These are phyloP conservation scores for Nicotiana tomentosiformis DNA, from an alignment of 257 asterid genomes.

Conservation along the genomic window DNA sequence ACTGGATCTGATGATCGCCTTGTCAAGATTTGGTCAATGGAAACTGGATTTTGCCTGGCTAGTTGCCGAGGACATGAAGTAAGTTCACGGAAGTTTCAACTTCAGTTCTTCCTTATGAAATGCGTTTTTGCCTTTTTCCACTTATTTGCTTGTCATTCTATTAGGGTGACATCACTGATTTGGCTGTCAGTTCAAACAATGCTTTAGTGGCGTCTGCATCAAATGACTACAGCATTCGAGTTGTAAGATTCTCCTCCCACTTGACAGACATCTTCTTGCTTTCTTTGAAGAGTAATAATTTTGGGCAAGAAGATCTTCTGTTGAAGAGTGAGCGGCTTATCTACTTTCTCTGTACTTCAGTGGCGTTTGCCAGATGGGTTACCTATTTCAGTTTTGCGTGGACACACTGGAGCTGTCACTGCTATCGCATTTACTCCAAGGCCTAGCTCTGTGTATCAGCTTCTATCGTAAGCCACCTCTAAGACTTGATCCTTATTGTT, in stretches of 20 bases:
- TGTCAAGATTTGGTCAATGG: conserved; percentile 98
- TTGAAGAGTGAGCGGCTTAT: conserved; percentile 6
- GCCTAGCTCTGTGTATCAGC: conserved; percentile 59
- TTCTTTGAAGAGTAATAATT: conserved; percentile 19
- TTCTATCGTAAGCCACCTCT: conserved; percentile 76
- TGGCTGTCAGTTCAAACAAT: conserved; percentile 89
- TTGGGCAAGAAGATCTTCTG: conserved; percentile 4
- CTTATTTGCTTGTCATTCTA: conserved; percentile 5
- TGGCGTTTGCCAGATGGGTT: conserved; percentile 96
- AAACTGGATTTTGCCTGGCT: conserved; percentile 92
- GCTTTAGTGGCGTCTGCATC: conserved; percentile 89
- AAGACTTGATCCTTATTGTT: conserved; percentile 6
- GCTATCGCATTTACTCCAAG: conserved; percentile 92
- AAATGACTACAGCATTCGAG: conserved; percentile 92
- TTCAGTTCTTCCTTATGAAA: background rate
- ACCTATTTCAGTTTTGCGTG: conserved; percentile 92
- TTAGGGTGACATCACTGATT: conserved; percentile 94
- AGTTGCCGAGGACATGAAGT: conserved; percentile 99
- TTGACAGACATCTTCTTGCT: conserved; percentile 20
- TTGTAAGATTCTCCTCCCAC: conserved; percentile 54
- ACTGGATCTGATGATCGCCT: conserved; percentile 99
- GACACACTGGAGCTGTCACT: conserved; percentile 92
- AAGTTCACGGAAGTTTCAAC: conserved; percentile 26
- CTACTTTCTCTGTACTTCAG: conserved; percentile 37
- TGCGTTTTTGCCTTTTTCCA: background rate